Conservation (phyloP, 768 basidiomycete species). For the Cubamyces sp. region DNA sequence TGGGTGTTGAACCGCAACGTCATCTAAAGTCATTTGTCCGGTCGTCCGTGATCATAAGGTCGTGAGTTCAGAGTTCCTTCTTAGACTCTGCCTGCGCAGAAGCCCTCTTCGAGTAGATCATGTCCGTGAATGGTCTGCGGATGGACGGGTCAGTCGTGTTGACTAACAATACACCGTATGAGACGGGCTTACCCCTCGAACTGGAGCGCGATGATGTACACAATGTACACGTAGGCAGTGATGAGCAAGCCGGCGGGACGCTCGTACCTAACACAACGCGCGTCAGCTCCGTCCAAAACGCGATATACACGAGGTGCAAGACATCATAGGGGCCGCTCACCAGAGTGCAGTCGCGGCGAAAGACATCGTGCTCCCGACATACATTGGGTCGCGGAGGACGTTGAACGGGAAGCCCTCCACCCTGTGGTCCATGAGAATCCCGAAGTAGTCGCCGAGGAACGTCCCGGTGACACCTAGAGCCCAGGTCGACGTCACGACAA, state of each 20-base stretch:
- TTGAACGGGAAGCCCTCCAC: constrained; percentile 99
- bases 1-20: constrained; percentile 24
- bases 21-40: neutral
- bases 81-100: constrained; percentile 32
- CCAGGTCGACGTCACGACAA: constrained; percentile 89
- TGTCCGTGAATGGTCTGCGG: constrained; percentile 74
- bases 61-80: constrained; percentile 35
- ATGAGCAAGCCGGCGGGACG: constrained; percentile 84
- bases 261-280: constrained; percentile 62
- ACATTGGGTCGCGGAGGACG: constrained; percentile 92
- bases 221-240: constrained; percentile 78
- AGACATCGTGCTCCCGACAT: constrained; percentile 91
- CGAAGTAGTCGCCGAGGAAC: constrained; percentile 85
- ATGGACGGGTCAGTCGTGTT: neutral
- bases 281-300: neutral
- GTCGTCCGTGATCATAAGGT: neutral
- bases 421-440: constrained; percentile 82
- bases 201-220: constrained; percentile 80
- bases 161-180: neutral
- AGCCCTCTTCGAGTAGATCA: constrained; percentile 72
- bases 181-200: constrained; percentile 80
- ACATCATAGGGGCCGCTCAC: constrained; percentile 46
- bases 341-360: constrained; percentile 88
- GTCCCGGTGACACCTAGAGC: constrained; percentile 93
- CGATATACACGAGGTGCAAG: neutral